Evolutionary conservation across 768 basidiomycete species (phyloP).

Genomic region (Dictyophora rubrovolvata): DNA sequence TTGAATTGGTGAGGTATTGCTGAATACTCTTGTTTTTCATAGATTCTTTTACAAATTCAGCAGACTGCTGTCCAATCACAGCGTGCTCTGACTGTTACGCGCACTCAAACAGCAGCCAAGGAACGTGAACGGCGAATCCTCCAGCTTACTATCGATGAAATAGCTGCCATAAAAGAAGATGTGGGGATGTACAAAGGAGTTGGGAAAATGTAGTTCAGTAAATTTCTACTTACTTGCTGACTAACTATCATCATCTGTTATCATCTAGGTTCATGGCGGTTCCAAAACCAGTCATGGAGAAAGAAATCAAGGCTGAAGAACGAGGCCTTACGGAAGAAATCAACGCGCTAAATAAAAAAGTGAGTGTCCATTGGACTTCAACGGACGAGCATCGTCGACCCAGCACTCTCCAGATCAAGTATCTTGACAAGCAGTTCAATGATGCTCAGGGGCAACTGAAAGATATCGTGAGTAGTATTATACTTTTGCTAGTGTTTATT

Average conservation of each 20-base stretch:
- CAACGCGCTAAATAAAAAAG: slow-evolving; percentile 76
- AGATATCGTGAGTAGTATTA: slow-evolving; percentile 63
- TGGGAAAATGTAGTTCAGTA: slow-evolving; percentile 69
- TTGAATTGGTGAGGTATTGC: background rate
- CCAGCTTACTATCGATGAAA: slow-evolving; percentile 81
- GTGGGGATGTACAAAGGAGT: slow-evolving; percentile 89
- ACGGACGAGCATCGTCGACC: background rate
- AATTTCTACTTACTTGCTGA: slow-evolving; percentile 6
- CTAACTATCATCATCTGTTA: background rate
- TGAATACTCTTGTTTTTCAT: slow-evolving; percentile 9
- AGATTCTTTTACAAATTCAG: slow-evolving; percentile 93
- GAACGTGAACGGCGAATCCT: slow-evolving; percentile 85
- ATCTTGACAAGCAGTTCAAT: slow-evolving; percentile 86
- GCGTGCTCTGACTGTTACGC: slow-evolving; percentile 58
- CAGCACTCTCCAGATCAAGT: slow-evolving; percentile 52
- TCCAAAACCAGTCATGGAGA: slow-evolving; percentile 70
- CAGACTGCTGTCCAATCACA: slow-evolving; percentile 83
- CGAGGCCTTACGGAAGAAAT: slow-evolving; percentile 82
- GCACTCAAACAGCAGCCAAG: slow-evolving; percentile 68
- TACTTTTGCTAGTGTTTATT: no score
- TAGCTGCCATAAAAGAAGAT: slow-evolving; percentile 55
- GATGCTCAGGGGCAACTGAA: slow-evolving; percentile 81
- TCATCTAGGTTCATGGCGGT: slow-evolving; percentile 80
- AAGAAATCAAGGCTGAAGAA: slow-evolving; percentile 63
- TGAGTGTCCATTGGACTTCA: slow-evolving; percentile 18